Base-by-base conservation (phyloP, 2,329 filamentous ascomycete genomes). In the Pezicula radicicola region DNA sequence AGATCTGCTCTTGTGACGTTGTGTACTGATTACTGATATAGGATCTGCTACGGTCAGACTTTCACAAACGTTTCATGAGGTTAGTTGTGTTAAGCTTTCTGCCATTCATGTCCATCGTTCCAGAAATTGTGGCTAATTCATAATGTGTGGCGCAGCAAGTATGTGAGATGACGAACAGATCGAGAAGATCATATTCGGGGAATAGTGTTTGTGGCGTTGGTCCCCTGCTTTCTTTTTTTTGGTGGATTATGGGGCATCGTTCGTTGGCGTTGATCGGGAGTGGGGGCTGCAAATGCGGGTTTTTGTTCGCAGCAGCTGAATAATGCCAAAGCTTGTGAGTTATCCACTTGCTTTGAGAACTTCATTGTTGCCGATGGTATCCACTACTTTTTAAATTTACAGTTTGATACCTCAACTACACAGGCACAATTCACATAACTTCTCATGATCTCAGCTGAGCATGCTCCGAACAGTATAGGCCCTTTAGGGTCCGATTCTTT, bases 31-130 rank as follows among this genome's bases (percentile, higher is more conserved):
- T 28, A 46, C 51, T 59, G 39, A 61, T 33, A 19, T 40, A 90
- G 85, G 88, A 97, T 72, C 78, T 96, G 65, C 75, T 97, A 57
- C 85, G 93, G 56, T 97, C 91, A 28, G 94, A 99, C 71, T 99
- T 99, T 71, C 94, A 99, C 76, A 94, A 92, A 73, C 86, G 91
- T 57, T 99, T 99, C 71, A 99, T 99, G 94, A 77, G 66, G 65
- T 68, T 46, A 49, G 64, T 64, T 27, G 41, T 25, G 50, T 18
- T 18, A 55, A 50, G 35, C 47, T 48, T 54, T 42, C 9, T 19
- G 16, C 21, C 27, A 16, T 36, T 36, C 6, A 25, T 25, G 19
- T 36, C 35, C 6, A n/a, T 48, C 16, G 42, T 35, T 18, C 27
- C 18, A 25, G 15, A 21, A 54, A 27, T 40, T 54, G 50, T 45